A percentile compares a stretch with the other conserved stretches of the same genome.
These are phyloP conservation scores for Colletotrichum costaricense DNA, from an alignment of 2,329 filamentous ascomycete genomes.

Conservation along the genomic window DNA sequence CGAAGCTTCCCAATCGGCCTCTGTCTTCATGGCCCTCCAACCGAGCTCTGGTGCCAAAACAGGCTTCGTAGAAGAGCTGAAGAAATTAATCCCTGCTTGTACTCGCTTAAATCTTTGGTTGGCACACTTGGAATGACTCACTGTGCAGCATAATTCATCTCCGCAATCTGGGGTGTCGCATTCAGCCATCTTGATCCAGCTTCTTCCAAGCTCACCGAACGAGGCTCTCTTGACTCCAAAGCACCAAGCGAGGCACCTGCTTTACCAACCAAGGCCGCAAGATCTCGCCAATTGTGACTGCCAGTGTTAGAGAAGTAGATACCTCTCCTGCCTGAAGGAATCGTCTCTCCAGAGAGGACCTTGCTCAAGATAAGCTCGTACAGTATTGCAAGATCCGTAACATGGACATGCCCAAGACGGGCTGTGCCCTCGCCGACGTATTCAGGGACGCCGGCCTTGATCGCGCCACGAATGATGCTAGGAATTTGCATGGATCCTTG, in stretches of 20 bases:
- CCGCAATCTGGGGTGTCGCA: not conserved
- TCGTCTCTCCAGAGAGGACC: conserved; percentile 44
- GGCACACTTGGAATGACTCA: not conserved
- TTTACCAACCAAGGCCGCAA: conserved; percentile 49
- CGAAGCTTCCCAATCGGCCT: conserved; percentile 40
- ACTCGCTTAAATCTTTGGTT: not conserved
- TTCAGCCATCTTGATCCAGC: not conserved
- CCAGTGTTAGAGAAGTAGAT: conserved; percentile 57
- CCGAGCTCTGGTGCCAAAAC: conserved; percentile 42
- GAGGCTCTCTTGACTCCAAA: conserved; percentile 40
- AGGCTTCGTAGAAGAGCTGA: conserved; percentile 38
- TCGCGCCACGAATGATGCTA: conserved; percentile 44
- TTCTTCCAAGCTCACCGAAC: conserved; percentile 20
- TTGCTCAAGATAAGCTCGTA: conserved; percentile 51
- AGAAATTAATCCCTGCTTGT: not conserved
- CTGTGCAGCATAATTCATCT: conserved; percentile 29
- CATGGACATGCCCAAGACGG: conserved; percentile 56
- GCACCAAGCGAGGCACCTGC: conserved; percentile 44
- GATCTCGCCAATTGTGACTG: conserved; percentile 50
- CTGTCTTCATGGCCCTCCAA: conserved; percentile 46
- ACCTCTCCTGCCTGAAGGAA: conserved; percentile 50
- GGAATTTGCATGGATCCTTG: conserved; percentile 51
- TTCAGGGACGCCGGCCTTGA: conserved; percentile 38
- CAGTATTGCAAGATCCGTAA: conserved; percentile 54
- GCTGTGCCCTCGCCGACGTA: conserved; percentile 50